phyloP scores from a whole-genome alignment of 768 basidiomycete genomes.

The Mycena crocata region DNA sequence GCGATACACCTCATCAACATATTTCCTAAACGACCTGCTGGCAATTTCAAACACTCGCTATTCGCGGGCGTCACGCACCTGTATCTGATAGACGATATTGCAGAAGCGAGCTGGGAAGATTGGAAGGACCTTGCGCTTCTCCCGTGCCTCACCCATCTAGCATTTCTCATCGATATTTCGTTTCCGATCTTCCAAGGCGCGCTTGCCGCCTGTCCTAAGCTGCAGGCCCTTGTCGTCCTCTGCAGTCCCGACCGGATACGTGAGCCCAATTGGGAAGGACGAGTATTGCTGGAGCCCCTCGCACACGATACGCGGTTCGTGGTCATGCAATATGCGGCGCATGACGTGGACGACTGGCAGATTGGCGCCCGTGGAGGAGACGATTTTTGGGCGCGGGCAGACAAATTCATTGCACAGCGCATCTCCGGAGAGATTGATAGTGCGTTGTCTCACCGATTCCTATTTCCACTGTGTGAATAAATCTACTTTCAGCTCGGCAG shows the following conservation, averaged over 20 bases:
- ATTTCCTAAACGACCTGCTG: not conserved
- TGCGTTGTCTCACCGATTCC: not conserved
- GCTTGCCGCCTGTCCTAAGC: not conserved
- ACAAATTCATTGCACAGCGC: conserved; percentile 14
- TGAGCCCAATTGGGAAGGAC: not conserved
- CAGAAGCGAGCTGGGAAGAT: not conserved
- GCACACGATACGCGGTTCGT: conserved; percentile 12
- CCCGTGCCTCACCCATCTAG: conserved; percentile 10
- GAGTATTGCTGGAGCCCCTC: not conserved
- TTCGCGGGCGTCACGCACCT: conserved; percentile 7
- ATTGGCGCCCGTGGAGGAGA: conserved; percentile 14
- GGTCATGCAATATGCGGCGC: not conserved
- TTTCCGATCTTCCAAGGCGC: not conserved
- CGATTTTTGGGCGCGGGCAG: conserved; percentile 14
- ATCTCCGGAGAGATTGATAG: not conserved
- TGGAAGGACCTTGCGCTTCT: conserved; percentile 2
- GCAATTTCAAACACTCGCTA: conserved; percentile 9
- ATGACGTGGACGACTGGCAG: not conserved
- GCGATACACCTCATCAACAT: not conserved
- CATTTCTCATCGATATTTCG: not conserved
- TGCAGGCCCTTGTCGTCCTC: conserved; percentile 4
- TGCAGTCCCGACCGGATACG: not conserved
- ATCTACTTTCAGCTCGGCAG: too few species aligned
- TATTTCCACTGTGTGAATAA: too few species aligned
- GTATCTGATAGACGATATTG: not conserved